Evolutionary conservation across 2,329 filamentous ascomycete genomes (phyloP).

Genomic region (Paramyrothecium roridum): DNA sequence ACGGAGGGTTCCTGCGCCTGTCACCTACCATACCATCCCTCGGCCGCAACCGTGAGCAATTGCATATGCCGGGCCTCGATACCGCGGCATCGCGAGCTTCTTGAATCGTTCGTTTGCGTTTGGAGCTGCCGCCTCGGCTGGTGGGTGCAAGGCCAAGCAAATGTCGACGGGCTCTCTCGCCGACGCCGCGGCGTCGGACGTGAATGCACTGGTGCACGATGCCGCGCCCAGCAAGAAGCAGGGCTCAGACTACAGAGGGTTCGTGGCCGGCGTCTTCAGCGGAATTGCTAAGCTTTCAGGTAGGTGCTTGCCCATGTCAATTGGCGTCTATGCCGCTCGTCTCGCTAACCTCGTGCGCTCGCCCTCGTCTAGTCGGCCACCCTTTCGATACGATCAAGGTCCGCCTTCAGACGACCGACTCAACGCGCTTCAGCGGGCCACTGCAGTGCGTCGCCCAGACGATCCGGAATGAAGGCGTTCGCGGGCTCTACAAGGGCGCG

Average conservation of each 20-base stretch:
- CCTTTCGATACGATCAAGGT: constrained; percentile 98
- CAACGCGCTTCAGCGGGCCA: constrained; percentile 77
- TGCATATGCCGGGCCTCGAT: too few relatives aligned
- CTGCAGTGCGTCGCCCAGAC: constrained; percentile 84
- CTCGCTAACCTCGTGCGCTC: constrained; percentile 6
- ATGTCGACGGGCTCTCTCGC: neutral
- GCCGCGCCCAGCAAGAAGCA: constrained; percentile 3
- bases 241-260: constrained; percentile 74
- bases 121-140: neutral
- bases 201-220: constrained; percentile 2
- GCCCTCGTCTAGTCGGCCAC: constrained; percentile 53
- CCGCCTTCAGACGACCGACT: constrained; percentile 81
- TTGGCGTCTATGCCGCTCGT: neutral
- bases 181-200: neutral
- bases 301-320: constrained; percentile 33
- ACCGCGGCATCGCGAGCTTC: too few relatives aligned
- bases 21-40: neutral
- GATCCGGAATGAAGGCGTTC: constrained; percentile 77
- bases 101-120: neutral
- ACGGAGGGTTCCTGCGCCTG: neutral
- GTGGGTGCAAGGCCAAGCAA: neutral
- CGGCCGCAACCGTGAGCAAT: too few relatives aligned
- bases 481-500: constrained; percentile 90
- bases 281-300: constrained; percentile 87
- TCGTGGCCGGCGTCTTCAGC: constrained; percentile 93